Conservation (phyloP, 2,329 filamentous ascomycete genomes). For the Mycosphaerella arachidis region DNA sequence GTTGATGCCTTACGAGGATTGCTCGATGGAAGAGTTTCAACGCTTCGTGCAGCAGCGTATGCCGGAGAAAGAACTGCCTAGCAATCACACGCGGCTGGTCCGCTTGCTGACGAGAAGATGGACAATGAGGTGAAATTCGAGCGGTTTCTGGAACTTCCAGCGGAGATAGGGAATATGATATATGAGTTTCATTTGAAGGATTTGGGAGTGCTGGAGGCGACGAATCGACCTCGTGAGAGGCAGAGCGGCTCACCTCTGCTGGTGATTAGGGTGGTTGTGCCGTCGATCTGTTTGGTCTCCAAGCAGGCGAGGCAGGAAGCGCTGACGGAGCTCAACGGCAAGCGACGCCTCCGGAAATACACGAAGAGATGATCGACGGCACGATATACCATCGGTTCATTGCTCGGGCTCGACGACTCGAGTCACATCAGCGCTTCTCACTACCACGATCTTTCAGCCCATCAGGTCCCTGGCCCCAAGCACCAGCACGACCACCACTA, state of each 20-base stretch:
- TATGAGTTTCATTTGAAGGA: background rate
- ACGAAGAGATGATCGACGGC: background rate
- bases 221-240: background rate
- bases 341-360: background rate
- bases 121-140: slow-evolving; percentile 37
- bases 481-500: slow-evolving; percentile 46
- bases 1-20: background rate
- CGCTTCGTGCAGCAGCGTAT: background rate
- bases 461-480: slow-evolving; percentile 50
- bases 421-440: slow-evolving; percentile 25
- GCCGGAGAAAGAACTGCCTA: background rate
- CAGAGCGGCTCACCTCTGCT: background rate
- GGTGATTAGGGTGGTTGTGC: background rate
- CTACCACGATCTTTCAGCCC: slow-evolving; percentile 40
- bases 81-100: background rate
- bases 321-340: background rate
- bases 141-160: background rate
- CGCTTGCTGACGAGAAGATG: slow-evolving; percentile 50
- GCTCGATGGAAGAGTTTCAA: background rate
- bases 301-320: background rate
- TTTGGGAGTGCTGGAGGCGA: background rate
- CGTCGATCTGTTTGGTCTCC: background rate
- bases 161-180: background rate
- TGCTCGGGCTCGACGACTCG: background rate
- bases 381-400: background rate